Percentiles rank a stretch among this genome's conserved stretches.
These are phyloP conservation scores for Nicotiana obtusifolia DNA, from an alignment of 257 asterid genomes.

Conservation along the genomic window DNA sequence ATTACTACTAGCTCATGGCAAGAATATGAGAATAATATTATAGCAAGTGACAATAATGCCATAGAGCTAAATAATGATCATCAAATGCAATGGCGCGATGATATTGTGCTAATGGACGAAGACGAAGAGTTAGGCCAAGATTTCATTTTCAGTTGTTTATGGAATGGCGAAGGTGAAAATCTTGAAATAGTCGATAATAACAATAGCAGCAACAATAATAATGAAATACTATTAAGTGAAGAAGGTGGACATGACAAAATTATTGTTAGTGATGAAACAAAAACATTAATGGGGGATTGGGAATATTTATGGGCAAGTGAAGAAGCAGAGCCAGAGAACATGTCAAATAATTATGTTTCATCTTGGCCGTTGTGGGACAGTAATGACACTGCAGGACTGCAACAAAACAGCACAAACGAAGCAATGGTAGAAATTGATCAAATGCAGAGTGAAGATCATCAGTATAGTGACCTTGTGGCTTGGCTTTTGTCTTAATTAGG, in stretches of 20 bases:
- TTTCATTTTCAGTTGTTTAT: neutral
- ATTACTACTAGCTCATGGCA: too few relatives aligned
- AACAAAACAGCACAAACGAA: neutral
- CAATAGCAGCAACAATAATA: neutral
- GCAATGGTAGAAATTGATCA: conserved; percentile 13
- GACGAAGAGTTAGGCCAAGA: neutral
- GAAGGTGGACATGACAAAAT: neutral
- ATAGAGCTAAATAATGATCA: neutral
- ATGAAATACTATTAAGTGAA: neutral
- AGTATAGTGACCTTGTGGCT: conserved; percentile 33
- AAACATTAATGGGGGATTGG: neutral
- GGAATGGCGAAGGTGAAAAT: neutral
- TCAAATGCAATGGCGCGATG: conserved; percentile 16
- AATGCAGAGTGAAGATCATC: neutral
- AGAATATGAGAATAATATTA: too few relatives aligned
- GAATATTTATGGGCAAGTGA: neutral
- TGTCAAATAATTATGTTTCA: neutral
- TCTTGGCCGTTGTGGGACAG: conserved; percentile 30
- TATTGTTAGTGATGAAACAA: neutral
- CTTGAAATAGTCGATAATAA: neutral
- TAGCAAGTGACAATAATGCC: neutral
- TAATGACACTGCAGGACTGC: neutral
- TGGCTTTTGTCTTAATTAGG: conserved; percentile 51
- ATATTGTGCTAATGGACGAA: neutral
- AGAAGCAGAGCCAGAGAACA: conserved; percentile 15